A percentile compares a stretch with the other conserved stretches of the same genome.
Evolutionary conservation across 1,284 basidiomycete species (phyloP).

Genomic region (Leccinum pachyderme): DNA sequence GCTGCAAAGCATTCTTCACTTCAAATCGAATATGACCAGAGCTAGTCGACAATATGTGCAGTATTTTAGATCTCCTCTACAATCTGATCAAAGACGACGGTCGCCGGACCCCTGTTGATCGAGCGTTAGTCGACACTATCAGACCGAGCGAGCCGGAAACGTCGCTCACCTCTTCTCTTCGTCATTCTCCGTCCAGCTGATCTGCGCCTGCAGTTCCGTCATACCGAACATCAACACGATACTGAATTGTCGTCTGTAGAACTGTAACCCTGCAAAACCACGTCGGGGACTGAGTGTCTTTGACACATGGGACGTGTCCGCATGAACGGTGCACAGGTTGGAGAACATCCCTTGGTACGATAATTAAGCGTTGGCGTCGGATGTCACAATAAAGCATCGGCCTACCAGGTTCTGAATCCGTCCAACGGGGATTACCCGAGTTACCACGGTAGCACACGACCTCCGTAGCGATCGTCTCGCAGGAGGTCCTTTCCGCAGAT

Average conservation of each 20-base stretch:
- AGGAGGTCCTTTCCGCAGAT: slow-evolving; percentile 24
- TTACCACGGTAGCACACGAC: slow-evolving; percentile 45
- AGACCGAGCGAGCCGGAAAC: not conserved
- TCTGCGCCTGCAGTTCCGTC: slow-evolving; percentile 44
- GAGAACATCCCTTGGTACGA: slow-evolving; percentile 37
- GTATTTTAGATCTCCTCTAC: slow-evolving; percentile 26
- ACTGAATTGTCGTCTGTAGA: slow-evolving; percentile 43
- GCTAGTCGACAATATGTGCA: not conserved
- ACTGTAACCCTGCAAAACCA: slow-evolving; percentile 32
- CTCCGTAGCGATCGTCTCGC: slow-evolving; percentile 30
- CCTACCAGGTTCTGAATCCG: slow-evolving; percentile 42
- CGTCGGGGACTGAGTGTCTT: slow-evolving; percentile 31
- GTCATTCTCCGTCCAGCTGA: slow-evolving; percentile 44
- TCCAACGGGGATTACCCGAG: slow-evolving; percentile 40
- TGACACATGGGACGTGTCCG: slow-evolving; percentile 38
- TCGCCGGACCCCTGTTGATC: slow-evolving; percentile 29
- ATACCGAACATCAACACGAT: slow-evolving; percentile 50
- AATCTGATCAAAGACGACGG: slow-evolving; percentile 34
- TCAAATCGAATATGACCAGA: not conserved
- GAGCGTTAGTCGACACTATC: slow-evolving; percentile 3
- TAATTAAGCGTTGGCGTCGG: not conserved
- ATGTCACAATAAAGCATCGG: not conserved
- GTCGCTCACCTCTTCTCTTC: slow-evolving; percentile 24
- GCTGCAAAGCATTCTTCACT: not conserved
- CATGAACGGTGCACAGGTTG: slow-evolving; percentile 43